Percentiles rank a stretch among this genome's conserved stretches.
phyloP scores from a whole-genome alignment of 73 alveolate species.

The Uronychia binucleata region DNA sequence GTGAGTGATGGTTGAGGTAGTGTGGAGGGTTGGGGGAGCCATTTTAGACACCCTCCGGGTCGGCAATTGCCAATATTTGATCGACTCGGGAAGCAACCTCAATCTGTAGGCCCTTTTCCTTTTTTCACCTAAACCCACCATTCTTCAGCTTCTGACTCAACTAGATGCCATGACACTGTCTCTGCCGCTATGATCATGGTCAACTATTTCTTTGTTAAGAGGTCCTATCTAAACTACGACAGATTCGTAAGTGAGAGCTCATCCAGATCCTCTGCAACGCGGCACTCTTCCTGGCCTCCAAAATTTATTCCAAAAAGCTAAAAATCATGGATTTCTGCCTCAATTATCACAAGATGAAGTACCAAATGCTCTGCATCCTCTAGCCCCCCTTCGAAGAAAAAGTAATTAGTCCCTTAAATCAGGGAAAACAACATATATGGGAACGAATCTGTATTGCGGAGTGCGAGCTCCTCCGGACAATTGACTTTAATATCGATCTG shows the following conservation, averaged over 20 bases:
- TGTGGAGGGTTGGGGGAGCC: no score
- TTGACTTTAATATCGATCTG: not conserved
- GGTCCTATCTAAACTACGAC: not conserved
- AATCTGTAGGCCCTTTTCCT: not conserved
- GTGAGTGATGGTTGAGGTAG: no score
- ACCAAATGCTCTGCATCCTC: not conserved
- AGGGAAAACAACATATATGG: not conserved
- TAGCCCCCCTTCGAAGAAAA: not conserved
- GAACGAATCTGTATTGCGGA: not conserved
- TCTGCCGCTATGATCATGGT: not conserved
- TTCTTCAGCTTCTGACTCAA: not conserved
- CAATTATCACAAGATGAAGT: not conserved
- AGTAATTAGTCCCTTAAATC: not conserved
- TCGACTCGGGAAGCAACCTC: not conserved
- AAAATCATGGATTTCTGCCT: not conserved
- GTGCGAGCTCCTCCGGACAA: not conserved
- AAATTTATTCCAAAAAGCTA: not conserved
- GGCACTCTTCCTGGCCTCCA: not conserved
- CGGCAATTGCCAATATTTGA: not conserved
- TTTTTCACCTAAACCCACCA: no score
- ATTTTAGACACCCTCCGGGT: not conserved
- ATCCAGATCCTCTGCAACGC: not conserved
- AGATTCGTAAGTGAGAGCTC: not conserved
- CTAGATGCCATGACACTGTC: not conserved
- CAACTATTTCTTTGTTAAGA: not conserved